Evolutionary conservation across 148 eudicot species (phyloP).

Genomic region (Cornus kousa): DNA sequence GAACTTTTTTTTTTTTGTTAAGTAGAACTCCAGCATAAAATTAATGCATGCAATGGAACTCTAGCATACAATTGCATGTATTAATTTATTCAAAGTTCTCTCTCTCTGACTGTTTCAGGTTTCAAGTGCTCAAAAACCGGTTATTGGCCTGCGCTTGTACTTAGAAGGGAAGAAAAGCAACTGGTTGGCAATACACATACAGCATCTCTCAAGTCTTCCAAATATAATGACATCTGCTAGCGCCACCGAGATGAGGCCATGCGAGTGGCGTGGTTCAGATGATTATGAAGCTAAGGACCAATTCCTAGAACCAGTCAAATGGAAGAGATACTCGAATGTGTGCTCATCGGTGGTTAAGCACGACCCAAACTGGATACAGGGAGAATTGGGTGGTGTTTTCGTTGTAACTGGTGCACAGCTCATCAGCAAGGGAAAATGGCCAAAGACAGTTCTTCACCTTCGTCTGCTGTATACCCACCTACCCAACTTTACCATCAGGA

Average conservation of each 20-base stretch:
- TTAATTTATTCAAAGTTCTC: background rate
- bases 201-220: constrained; percentile 87
- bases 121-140: constrained; percentile 61
- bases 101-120: constrained; percentile 45
- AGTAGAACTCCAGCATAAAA: too few species aligned
- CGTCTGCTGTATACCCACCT: constrained; percentile 69
- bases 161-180: constrained; percentile 88
- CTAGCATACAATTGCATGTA: background rate
- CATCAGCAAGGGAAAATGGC: constrained; percentile 85
- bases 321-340: constrained; percentile 72
- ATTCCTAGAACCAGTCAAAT: constrained; percentile 64
- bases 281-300: constrained; percentile 47
- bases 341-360: constrained; percentile 73
- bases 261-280: constrained; percentile 84
- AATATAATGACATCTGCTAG: constrained; percentile 50
- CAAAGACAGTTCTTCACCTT: constrained; percentile 73
- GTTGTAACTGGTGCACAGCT: constrained; percentile 94
- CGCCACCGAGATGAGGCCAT: constrained; percentile 24
- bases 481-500: constrained; percentile 64
- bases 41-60: background rate
- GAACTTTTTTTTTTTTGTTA: too few species aligned
- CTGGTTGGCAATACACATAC: constrained; percentile 76
- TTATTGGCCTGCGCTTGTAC: constrained; percentile 75
- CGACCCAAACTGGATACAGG: constrained; percentile 60
- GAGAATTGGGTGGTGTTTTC: constrained; percentile 53